Evolutionary conservation across 306 rosid genomes (phyloP).

Genomic region (Pterocarpus macrocarpus): DNA sequence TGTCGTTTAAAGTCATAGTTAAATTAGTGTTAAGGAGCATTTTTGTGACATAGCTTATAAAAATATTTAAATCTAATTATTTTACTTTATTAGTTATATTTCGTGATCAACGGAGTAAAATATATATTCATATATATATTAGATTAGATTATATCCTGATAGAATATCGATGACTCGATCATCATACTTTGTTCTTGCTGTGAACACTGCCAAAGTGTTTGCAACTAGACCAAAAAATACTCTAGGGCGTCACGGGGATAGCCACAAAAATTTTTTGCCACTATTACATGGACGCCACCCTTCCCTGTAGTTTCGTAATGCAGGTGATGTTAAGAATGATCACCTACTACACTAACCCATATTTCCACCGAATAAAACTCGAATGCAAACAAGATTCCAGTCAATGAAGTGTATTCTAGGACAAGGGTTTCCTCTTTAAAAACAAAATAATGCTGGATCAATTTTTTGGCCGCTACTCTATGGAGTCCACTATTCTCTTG

Average conservation of each 20-base stretch:
- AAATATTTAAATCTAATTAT: background rate
- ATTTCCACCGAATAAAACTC: background rate
- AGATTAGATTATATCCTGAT: background rate
- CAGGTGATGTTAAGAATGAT: background rate
- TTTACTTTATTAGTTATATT: background rate
- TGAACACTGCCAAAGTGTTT: background rate
- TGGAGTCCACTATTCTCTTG: background rate
- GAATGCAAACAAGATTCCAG: conserved; percentile 17
- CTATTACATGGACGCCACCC: background rate
- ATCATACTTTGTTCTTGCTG: background rate
- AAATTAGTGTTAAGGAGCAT: background rate
- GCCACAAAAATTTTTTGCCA: background rate
- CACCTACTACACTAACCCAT: background rate
- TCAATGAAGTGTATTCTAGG: background rate
- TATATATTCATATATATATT: background rate
- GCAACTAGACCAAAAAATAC: background rate
- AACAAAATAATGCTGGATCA: background rate
- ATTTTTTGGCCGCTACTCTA: background rate
- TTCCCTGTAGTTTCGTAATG: conserved; percentile 1
- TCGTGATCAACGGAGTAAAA: background rate
- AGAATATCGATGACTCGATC: background rate
- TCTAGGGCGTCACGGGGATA: background rate
- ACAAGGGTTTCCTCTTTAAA: background rate
- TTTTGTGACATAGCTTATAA: background rate
- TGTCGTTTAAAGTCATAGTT: background rate